phyloP scores from a whole-genome alignment of 331 rosid species.

The Quercus phellos region DNA sequence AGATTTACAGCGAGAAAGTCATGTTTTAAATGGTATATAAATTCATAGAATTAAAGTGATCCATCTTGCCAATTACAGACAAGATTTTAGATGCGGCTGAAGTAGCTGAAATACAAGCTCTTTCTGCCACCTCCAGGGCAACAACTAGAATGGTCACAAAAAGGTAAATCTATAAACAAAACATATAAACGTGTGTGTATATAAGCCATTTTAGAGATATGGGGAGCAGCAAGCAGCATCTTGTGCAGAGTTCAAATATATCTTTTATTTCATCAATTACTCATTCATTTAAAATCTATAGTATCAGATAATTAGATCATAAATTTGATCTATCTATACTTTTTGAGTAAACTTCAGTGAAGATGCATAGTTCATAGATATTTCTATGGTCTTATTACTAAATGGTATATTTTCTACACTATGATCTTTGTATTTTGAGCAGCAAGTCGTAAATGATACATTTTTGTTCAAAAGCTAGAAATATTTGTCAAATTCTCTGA shows the following conservation, averaged over 20 bases:
- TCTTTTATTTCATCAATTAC: background rate
- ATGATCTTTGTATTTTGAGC: background rate
- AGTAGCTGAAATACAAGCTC: constrained; percentile 81
- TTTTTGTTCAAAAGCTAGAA: background rate
- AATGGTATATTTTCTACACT: too few relatives aligned
- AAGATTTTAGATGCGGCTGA: constrained; percentile 87
- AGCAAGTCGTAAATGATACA: background rate
- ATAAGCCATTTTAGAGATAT: too few relatives aligned
- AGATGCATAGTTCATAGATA: too few relatives aligned
- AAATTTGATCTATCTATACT: too few relatives aligned
- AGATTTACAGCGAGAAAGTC: background rate
- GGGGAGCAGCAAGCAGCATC: too few relatives aligned
- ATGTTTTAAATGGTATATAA: background rate
- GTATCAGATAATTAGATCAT: too few relatives aligned
- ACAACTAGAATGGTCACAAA: constrained; percentile 58
- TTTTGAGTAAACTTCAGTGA: too few relatives aligned
- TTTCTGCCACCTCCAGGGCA: constrained; percentile 70
- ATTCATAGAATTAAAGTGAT: background rate
- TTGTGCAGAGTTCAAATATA: too few relatives aligned
- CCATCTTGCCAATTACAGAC: constrained; percentile 36
- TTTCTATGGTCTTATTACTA: too few relatives aligned
- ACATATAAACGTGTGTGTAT: too few relatives aligned
- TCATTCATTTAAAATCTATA: too few relatives aligned
- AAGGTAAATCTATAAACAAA: constrained; percentile 27
- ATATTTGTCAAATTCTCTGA: background rate